Evolutionary conservation across 352 stramenopile species (phyloP), one percentile per base, ranked within the genome.

Genomic region (Detonula confervacea): DNA sequence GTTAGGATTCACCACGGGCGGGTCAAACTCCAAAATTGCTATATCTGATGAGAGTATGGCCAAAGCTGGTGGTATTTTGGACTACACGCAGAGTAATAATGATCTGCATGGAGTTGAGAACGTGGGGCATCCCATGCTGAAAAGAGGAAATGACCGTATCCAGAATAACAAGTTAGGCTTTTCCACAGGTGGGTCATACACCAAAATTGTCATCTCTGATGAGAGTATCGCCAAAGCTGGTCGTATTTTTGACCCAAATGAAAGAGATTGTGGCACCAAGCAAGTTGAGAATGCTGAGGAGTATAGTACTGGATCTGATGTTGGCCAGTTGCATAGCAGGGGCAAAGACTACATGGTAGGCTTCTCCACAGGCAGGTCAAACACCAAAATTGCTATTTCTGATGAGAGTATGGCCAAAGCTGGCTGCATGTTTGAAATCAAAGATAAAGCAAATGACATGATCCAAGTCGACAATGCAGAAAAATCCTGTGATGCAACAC

Each of bases 361-460:
- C 30, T 49, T 66, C 3, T 14, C 63, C 29, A 78, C 24, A 24
- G 72, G 54, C n/a, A 59, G 75, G 22, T 79, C 30, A 55, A 51
- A 63, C 39, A 60, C 39, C 14, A 42, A 11, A 29, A 83, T 83
- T 59, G 39, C 46, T 16, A 60, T 83, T 18, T 77, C 75, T 29
- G 69, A 83, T 8, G 75, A 83, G 54, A 59, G 55, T 25, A 16
- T 83, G 44, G 42, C 51, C 42, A 65, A 74, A 42, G 69, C 61
- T 72, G 51, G 33, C 12, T 12, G 3, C 20, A 20, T 54, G 3
- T 25, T 56, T 25, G 30, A 54, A 67, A 33, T 4, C 18, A 75
- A 64, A 20, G 30, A 39, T 14, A 52, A 39, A 59, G 39, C 54
- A 51, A 8, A 1, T 55, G 66, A 39, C 25, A 44, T 1, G 25